phyloP scores from a whole-genome alignment of 2,329 filamentous ascomycete genomes.

The Penicillium verrucosum region DNA sequence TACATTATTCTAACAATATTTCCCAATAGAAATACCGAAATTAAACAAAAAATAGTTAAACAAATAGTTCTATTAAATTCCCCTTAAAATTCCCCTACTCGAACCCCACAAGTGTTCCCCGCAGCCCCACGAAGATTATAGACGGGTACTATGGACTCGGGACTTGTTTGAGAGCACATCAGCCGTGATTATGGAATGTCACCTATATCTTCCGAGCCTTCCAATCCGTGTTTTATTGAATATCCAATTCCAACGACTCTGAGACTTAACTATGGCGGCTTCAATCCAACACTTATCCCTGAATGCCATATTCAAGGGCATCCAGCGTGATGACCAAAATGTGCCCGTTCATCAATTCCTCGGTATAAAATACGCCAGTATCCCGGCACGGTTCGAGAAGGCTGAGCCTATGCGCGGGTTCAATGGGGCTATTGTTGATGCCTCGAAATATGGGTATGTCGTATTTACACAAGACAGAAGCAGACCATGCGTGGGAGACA shows the following conservation, averaged over 20 bases:
- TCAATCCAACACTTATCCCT: constrained; percentile 24
- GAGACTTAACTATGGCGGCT: constrained; percentile 17
- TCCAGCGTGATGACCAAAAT: constrained; percentile 4
- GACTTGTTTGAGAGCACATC: constrained; percentile 12
- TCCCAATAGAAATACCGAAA: too few species aligned
- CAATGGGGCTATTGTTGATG: constrained; percentile 31
- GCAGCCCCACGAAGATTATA: not conserved
- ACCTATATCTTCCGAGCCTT: not conserved
- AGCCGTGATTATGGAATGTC: constrained; percentile 7
- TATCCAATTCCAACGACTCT: not conserved
- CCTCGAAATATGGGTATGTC: constrained; percentile 33
- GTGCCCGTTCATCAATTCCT: constrained; percentile 26
- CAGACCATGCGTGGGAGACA: not conserved
- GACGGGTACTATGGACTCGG: constrained; percentile 5
- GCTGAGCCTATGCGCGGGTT: constrained; percentile 24
- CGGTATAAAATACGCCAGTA: constrained; percentile 33
- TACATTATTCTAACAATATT: too few species aligned
- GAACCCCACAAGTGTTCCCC: not conserved
- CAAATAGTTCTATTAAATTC: not conserved
- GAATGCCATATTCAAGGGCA: constrained; percentile 30
- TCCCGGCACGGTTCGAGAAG: constrained; percentile 33
- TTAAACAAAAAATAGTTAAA: too few species aligned
- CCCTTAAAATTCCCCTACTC: not conserved
- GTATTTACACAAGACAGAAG: not conserved
- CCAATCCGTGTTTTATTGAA: not conserved